Evolutionary conservation across 352 stramenopile genomes (phyloP), one percentile per base, ranked within the genome.

Genomic region (Pythium rishiriense): DNA sequence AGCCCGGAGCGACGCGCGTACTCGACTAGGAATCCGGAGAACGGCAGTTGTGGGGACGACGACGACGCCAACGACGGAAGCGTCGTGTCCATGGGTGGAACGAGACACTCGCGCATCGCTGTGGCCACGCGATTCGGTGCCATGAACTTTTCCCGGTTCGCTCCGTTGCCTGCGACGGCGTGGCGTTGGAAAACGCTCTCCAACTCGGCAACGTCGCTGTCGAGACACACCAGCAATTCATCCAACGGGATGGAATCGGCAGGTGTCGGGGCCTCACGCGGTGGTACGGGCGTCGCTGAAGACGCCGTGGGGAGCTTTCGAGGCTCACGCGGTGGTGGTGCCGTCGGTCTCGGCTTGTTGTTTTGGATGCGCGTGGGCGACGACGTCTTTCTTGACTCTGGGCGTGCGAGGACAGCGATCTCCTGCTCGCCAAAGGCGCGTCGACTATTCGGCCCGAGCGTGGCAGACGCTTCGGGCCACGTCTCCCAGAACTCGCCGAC

Each of bases 401-500:
- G 33, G 7, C 33, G 33, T 12, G 33, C 33, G 2, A 39, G 33
- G 2, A 39, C 33, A 14, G 11, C 7, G 10, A 43, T 17, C 1
- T 43, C 37, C n/a, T 17, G 37, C 37, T 43, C 9, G 9, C n/a
- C 37, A 19, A n/a, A n/a, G 6, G 37, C 6, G 3, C 37, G 19
- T 17, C 37, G 37, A 6, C 15, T 43, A 5, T 4, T 2, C 11
- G 37, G 11, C 15, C 9, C 37, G 15, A 49, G 15, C 22, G n/a
- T 21, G 0, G 50, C 60, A 4, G 61, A 68, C 12, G 17, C 61
- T 25, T 52, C 42, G 0, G 61, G 61, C 61, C 61, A 68, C 33
- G 56, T 22, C 22, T 69, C 54, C 54, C 62, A 69, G 47, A 69
- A 69, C 25, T 69, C 54, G 24, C 26, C 9, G 11, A 68, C 53